Percentiles rank a stretch among this genome's conserved stretches.
Evolutionary conservation across 495 filamentous ascomycete species (phyloP).

Genomic region (Thermochaetoides thermophila): DNA sequence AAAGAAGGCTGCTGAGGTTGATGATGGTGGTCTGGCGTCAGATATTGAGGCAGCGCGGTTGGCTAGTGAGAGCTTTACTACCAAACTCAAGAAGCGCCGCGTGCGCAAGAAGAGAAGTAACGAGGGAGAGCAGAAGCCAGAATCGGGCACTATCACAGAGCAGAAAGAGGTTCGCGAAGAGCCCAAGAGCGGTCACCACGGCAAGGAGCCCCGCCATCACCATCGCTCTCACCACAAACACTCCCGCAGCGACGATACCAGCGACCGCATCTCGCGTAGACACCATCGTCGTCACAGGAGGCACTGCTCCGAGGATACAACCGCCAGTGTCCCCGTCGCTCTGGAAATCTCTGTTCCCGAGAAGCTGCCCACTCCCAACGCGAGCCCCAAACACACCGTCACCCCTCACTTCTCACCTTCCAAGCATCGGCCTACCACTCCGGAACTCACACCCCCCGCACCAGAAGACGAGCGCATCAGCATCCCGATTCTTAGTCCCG

Average conservation of each 20-base stretch:
- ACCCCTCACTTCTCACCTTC: no score
- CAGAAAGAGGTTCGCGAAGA: slow-evolving; percentile 5
- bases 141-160: slow-evolving; percentile 6
- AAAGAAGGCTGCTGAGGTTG: slow-evolving; percentile 1
- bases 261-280: no score
- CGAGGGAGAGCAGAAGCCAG: slow-evolving; percentile 2
- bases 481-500: slow-evolving; percentile 30
- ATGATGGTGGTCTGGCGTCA: slow-evolving; percentile 21
- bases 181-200: no score
- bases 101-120: slow-evolving; percentile 24
- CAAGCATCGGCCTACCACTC: no score
- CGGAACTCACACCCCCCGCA: no score
- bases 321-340: slow-evolving; percentile 17
- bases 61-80: slow-evolving; percentile 27
- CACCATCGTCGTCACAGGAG: slow-evolving; percentile 2
- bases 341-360: no score
- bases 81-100: slow-evolving; percentile 34
- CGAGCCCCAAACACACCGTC: no score
- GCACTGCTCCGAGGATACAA: slow-evolving; percentile 9
- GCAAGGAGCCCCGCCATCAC: no score
- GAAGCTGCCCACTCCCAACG: slow-evolving; percentile 13
- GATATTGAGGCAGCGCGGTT: slow-evolving; percentile 28
- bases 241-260: slow-evolving; percentile 17
- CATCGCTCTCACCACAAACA: slow-evolving; percentile 19
- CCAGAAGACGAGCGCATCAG: slow-evolving; percentile 24